phyloP scores from a whole-genome alignment of 768 basidiomycete genomes.

The Tylopilus felleus region DNA sequence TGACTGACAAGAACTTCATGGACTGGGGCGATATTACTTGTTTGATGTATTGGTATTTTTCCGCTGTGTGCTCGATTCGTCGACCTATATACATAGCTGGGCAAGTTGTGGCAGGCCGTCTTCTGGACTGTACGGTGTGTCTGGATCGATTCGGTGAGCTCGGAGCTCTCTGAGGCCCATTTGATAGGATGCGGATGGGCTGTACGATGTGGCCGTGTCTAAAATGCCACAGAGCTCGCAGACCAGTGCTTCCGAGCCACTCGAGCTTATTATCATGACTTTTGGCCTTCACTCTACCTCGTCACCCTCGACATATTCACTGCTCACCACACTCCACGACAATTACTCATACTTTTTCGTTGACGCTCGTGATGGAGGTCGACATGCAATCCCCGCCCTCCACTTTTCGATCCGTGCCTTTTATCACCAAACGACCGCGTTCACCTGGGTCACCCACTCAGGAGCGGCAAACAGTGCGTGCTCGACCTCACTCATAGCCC shows the following conservation, averaged over 20 bases:
- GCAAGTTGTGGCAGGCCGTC: no score
- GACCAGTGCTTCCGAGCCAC: neutral
- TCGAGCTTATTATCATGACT: neutral
- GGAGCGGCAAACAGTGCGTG: constrained; percentile 54
- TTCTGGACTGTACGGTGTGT: no score
- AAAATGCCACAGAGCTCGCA: neutral
- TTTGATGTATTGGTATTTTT: neutral
- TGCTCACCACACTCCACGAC: neutral
- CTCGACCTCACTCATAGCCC: neutral
- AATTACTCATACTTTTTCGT: neutral
- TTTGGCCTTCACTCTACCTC: neutral
- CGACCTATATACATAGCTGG: no score
- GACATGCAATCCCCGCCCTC: constrained; percentile 47
- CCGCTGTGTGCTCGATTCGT: neutral
- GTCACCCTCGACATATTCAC: neutral
- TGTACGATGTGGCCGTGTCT: neutral
- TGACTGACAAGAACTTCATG: no score
- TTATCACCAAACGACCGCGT: constrained; percentile 51
- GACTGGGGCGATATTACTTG: neutral
- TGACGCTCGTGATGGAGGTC: constrained; percentile 46
- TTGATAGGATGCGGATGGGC: neutral
- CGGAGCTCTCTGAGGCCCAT: neutral
- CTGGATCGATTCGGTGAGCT: no score
- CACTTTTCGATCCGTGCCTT: constrained; percentile 38
- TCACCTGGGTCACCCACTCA: constrained; percentile 50